Evolutionary conservation across 139 green algal genomes (phyloP), one percentile per base, ranked within the genome.

Genomic region (Chlamydomonas sphaeroides): DNA sequence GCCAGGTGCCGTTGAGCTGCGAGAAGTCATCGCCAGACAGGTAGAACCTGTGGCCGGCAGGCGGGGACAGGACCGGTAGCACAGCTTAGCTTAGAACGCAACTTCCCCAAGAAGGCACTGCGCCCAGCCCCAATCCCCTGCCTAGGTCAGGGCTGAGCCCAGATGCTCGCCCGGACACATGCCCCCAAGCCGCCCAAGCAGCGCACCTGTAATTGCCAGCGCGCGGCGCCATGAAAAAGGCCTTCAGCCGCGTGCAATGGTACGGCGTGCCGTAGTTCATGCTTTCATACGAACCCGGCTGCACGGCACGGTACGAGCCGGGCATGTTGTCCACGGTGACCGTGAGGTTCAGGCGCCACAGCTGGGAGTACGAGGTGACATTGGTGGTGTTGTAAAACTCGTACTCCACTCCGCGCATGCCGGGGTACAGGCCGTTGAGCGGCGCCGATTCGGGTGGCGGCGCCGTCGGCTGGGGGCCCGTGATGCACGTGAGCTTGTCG

Each of bases 221-320:
- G 32, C 53, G 45, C 38, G 85, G 79, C 2, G 85, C 62, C 4
- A 23, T 80, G 74, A 89, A 89, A 67, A 89, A 86, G 0, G 85
- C 73, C 48, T 69, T 53, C 68, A 78, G 45, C 33, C 42, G 70
- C 5, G 59, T 41, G 78, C 84, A 85, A 63, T 84, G 74, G 25
- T 30, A 30, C 4, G 62, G 4, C 14, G 20, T 14, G 11, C 5
- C 10, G 78, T 53, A 88, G 23, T 83, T 3, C 6, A 11, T 35
- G 1, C 10, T 32, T 28, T 84, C 77, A 65, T 45, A 66, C 1
- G 35, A 32, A 42, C 48, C 56, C 5, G 68, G 74, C 49, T 80
- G 45, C 18, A 84, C 49, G 14, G 26, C 51, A 23, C 49, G 49
- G 65, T 45, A 67, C 17, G 61, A 67, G 25, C 49, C 65, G 17